A percentile compares a stretch with the other conserved stretches of the same genome.
These are phyloP conservation scores for Blastocrithidia nonstop DNA, from an alignment of 208 protist species.

Conservation along the genomic window DNA sequence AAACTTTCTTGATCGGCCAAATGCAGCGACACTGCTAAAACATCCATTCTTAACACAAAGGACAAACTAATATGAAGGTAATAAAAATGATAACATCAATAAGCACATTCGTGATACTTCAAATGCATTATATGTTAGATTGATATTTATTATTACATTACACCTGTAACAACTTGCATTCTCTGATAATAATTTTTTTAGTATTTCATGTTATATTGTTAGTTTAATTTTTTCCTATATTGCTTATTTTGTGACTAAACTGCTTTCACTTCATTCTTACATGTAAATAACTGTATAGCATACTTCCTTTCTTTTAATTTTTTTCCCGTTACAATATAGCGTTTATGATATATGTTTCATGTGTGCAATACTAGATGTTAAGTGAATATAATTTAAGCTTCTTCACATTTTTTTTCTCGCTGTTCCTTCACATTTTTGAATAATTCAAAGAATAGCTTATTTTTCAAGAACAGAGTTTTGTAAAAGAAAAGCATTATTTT, in stretches of 20 bases:
- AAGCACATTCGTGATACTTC: too few relatives aligned
- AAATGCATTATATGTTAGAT: too few relatives aligned
- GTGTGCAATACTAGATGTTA: too few relatives aligned
- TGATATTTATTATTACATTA: slow-evolving; percentile 1
- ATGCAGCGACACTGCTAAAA: slow-evolving; percentile 20
- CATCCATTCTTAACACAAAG: slow-evolving; percentile 38
- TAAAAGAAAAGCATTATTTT: too few relatives aligned
- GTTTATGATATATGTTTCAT: not conserved
- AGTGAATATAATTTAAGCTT: too few relatives aligned
- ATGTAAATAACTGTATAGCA: not conserved
- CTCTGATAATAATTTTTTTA: not conserved
- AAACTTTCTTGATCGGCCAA: slow-evolving; percentile 35
- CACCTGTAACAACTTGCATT: not conserved
- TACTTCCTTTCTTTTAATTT: not conserved
- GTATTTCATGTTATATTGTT: not conserved
- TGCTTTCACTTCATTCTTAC: not conserved
- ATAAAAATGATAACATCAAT: too few relatives aligned
- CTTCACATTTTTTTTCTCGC: too few relatives aligned
- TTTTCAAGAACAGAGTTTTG: too few relatives aligned
- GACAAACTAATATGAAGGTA: not conserved
- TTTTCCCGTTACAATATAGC: not conserved
- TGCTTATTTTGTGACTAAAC: not conserved
- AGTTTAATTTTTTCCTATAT: too few relatives aligned
- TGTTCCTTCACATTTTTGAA: too few relatives aligned
- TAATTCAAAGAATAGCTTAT: too few relatives aligned